phyloP scores from a whole-genome alignment of 306 rosid species.

The Castanea mollissima region DNA sequence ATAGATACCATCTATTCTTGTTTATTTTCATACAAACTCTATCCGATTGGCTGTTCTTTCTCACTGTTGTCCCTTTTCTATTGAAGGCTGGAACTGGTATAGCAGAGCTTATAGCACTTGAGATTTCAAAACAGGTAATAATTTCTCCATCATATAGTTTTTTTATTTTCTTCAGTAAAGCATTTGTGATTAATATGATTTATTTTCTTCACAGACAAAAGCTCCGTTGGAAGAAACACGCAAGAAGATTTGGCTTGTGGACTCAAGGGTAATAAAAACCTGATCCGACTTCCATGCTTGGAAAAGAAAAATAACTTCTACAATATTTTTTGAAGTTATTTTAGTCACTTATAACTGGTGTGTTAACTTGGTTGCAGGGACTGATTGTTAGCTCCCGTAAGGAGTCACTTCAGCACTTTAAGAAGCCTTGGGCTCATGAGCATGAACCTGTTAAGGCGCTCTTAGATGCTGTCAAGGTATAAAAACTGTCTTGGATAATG shows the following conservation, averaged over 20 bases:
- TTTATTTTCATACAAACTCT: neutral
- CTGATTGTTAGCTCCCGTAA: slow-evolving; percentile 76
- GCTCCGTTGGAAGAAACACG: slow-evolving; percentile 85
- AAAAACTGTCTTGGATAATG: slow-evolving; percentile 9
- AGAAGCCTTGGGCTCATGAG: slow-evolving; percentile 98
- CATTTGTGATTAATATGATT: slow-evolving; percentile 3
- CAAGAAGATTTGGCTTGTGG: slow-evolving; percentile 95
- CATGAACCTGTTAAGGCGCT: slow-evolving; percentile 81
- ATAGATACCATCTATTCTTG: neutral
- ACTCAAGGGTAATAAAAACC: slow-evolving; percentile 66
- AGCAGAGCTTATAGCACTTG: slow-evolving; percentile 96
- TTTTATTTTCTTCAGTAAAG: neutral
- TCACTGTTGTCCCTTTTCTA: slow-evolving; percentile 34
- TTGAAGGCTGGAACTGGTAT: slow-evolving; percentile 99
- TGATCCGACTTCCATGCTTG: neutral
- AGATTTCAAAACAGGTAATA: slow-evolving; percentile 85
- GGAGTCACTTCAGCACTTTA: slow-evolving; percentile 85
- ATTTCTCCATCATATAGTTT: slow-evolving; percentile 7
- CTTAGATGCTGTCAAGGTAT: slow-evolving; percentile 75
- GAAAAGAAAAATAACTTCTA: slow-evolving; percentile 5
- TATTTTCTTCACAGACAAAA: slow-evolving; percentile 51
- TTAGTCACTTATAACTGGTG: slow-evolving; percentile 13
- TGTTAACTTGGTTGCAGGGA: slow-evolving; percentile 50
- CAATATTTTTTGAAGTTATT: neutral
- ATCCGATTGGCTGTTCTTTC: slow-evolving; percentile 22